Percentiles rank a stretch among this genome's conserved stretches.
These are phyloP conservation scores for Paxillus rubicundulus DNA, from an alignment of 768 basidiomycete genomes.

Conservation along the genomic window DNA sequence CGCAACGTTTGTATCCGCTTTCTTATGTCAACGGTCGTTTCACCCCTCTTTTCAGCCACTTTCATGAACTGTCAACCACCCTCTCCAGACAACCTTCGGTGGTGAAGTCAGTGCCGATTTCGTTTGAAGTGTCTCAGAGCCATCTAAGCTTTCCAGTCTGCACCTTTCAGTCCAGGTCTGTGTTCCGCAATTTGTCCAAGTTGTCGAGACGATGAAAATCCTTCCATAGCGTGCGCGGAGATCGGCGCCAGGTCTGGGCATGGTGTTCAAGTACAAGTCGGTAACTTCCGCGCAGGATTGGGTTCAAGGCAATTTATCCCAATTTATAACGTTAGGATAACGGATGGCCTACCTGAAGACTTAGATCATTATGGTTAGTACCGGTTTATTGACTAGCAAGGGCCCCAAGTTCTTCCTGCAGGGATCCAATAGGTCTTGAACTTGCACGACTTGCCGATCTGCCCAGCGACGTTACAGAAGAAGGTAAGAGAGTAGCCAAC, in stretches of 20 bases:
- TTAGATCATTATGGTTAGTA: conserved; percentile 68
- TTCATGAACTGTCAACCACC: conserved; percentile 73
- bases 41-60: conserved; percentile 51
- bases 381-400: conserved; percentile 2
- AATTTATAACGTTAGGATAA: conserved; percentile 50
- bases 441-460: conserved; percentile 86
- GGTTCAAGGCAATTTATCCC: not conserved
- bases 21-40: not conserved
- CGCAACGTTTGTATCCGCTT: conserved; percentile 59
- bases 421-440: conserved; percentile 65
- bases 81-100: conserved; percentile 77
- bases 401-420: not conserved
- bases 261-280: conserved; percentile 79
- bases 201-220: not conserved
- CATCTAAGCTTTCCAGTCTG: conserved; percentile 45
- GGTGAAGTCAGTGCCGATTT: conserved; percentile 56
- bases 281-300: not conserved
- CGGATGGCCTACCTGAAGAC: conserved; percentile 66
- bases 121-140: not conserved
- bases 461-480: conserved; percentile 64
- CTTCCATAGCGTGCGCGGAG: conserved; percentile 49
- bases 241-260: conserved; percentile 57
- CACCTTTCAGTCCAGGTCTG: conserved; percentile 79
- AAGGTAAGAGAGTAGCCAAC: conserved; percentile 60
- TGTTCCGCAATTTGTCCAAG: not conserved